Evolutionary conservation across 345 rosid genomes (phyloP).

Genomic region (Camelina hispida): DNA sequence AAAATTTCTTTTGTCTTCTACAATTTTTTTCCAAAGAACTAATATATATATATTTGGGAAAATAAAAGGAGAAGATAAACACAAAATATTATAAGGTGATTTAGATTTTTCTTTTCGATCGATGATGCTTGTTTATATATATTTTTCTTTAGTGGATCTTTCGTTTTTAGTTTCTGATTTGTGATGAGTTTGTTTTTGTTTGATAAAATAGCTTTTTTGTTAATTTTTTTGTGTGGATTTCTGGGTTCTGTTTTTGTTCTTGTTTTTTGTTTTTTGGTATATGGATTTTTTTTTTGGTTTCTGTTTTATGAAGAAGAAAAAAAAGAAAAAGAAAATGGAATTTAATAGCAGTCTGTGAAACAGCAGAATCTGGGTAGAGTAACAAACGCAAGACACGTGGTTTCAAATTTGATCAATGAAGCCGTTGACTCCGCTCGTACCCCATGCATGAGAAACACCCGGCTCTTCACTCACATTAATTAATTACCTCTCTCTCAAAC

Average conservation of each 20-base stretch:
- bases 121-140: slow-evolving; percentile 13
- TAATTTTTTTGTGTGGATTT: slow-evolving; percentile 21
- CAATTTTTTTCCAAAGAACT: slow-evolving; percentile 15
- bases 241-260: slow-evolving; percentile 31
- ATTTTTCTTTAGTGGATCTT: neutral
- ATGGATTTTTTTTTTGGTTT: slow-evolving; percentile 36
- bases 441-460: slow-evolving; percentile 47
- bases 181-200: slow-evolving; percentile 21
- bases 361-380: slow-evolving; percentile 27
- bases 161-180: slow-evolving; percentile 17
- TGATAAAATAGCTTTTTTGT: neutral
- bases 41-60: neutral
- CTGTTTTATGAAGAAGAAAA: slow-evolving; percentile 1
- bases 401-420: neutral
- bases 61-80: neutral
- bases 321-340: neutral
- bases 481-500: neutral
- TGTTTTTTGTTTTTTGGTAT: neutral
- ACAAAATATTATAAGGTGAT: neutral
- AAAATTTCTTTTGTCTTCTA: slow-evolving; percentile 26
- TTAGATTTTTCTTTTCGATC: slow-evolving; percentile 22
- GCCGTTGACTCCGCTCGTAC: slow-evolving; percentile 43
- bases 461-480: slow-evolving; percentile 38
- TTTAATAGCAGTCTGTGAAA: slow-evolving; percentile 28
- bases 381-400: slow-evolving; percentile 37